Percentiles rank a stretch among this genome's conserved stretches.
phyloP scores from a whole-genome alignment of 2,329 filamentous ascomycete genomes.

The Pseudovirgaria hyperparasitica region DNA sequence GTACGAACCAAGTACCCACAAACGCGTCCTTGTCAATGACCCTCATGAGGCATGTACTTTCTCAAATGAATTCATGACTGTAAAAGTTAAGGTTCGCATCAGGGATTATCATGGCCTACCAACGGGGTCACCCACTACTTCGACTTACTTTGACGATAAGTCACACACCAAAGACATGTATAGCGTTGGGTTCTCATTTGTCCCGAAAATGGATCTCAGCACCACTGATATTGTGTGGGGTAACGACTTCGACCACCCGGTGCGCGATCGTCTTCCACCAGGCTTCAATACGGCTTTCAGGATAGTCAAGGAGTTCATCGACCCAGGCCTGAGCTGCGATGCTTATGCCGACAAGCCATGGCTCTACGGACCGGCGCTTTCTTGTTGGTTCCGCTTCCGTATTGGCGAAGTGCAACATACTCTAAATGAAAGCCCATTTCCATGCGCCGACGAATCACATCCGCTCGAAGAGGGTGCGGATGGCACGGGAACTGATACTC shows the following conservation, averaged over 20 bases:
- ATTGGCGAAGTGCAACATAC: conserved; percentile 15
- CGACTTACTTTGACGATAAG: conserved; percentile 19
- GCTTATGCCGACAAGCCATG: conserved; percentile 24
- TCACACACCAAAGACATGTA: conserved; percentile 21
- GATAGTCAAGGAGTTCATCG: conserved; percentile 22
- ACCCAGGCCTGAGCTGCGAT: conserved; percentile 23
- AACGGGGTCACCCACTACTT: conserved; percentile 13
- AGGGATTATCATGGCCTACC: conserved; percentile 24
- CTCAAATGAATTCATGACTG: conserved; percentile 16
- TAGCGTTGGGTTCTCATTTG: conserved; percentile 23
- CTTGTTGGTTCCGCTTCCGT: conserved; percentile 19
- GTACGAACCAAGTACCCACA: conserved; percentile 18
- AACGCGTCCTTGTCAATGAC: conserved; percentile 20
- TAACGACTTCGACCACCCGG: conserved; percentile 23
- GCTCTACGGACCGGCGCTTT: conserved; percentile 23
- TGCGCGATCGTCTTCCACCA: conserved; percentile 23
- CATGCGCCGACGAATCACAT: too few species aligned
- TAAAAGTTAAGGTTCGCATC: conserved; percentile 21
- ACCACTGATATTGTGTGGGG: conserved; percentile 20
- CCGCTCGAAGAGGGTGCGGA: conserved; percentile 26
- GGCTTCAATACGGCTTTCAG: conserved; percentile 23
- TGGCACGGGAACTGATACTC: conserved; percentile 20
- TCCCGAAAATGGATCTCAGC: conserved; percentile 18
- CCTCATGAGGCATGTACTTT: conserved; percentile 10
- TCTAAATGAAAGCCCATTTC: too few species aligned